Conservation (phyloP, 495 filamentous ascomycete genomes). For the Aspergillus affinis region DNA sequence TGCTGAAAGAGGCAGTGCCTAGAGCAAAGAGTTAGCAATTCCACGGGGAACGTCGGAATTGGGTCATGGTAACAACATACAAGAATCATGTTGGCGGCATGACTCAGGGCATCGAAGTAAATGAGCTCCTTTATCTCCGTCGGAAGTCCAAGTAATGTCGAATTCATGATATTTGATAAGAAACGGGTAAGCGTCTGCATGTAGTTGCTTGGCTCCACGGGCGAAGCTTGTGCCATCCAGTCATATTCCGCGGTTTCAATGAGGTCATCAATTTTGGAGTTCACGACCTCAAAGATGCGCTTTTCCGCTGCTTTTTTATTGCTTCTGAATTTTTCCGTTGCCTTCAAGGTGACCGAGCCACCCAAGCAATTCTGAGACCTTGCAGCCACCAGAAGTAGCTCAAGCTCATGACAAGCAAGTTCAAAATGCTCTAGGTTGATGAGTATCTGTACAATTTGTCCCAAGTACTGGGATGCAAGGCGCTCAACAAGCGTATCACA, state of each 20-base stretch:
- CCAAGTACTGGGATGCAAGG: slow-evolving; percentile 86
- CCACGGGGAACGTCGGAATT: neutral
- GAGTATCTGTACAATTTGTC: slow-evolving; percentile 96
- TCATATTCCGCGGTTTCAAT: slow-evolving; percentile 97
- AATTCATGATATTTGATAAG: slow-evolving; percentile 95
- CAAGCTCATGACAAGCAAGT: slow-evolving; percentile 82
- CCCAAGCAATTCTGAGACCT: slow-evolving; percentile 72
- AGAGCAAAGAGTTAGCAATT: slow-evolving; percentile 18
- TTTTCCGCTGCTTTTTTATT: slow-evolving; percentile 97
- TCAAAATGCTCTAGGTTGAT: slow-evolving; percentile 98
- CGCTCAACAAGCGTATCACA: slow-evolving; percentile 87
- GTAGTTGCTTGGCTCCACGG: slow-evolving; percentile 78
- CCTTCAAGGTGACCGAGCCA: slow-evolving; percentile 70
- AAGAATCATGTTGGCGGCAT: slow-evolving; percentile 84
- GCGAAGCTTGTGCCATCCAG: slow-evolving; percentile 70
- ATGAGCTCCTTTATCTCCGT: slow-evolving; percentile 95
- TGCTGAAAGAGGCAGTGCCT: slow-evolving; percentile 79
- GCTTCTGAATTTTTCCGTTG: slow-evolving; percentile 79
- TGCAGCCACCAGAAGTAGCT: slow-evolving; percentile 76
- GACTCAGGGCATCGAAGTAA: slow-evolving; percentile 92
- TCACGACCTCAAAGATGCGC: slow-evolving; percentile 96
- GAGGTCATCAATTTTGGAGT: slow-evolving; percentile 97
- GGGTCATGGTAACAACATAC: slow-evolving; percentile 38
- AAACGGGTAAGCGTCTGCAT: slow-evolving; percentile 92
- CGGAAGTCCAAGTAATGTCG: slow-evolving; percentile 84